These are phyloP conservation scores for Scedosporium minutisporum DNA, from an alignment of 2,329 filamentous ascomycete species.

Conservation along the genomic window DNA sequence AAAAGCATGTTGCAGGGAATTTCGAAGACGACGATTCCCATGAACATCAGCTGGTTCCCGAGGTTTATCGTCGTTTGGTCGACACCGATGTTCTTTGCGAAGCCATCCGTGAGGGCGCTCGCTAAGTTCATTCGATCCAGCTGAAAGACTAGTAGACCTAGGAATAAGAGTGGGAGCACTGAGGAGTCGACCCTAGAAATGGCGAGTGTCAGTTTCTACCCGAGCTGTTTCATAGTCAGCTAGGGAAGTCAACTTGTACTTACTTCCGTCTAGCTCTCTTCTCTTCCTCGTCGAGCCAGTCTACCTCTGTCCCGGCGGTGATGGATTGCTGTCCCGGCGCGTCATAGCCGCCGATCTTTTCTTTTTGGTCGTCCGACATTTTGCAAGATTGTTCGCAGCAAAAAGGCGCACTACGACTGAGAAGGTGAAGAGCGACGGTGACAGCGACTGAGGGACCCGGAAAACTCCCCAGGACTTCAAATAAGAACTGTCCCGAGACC, in stretches of 20 bases:
- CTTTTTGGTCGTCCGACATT: not conserved
- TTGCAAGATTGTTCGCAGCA: not conserved
- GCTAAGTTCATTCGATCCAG: constrained; percentile 43
- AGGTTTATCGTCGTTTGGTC: constrained; percentile 38
- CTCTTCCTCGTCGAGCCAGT: not conserved
- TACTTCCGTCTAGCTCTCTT: not conserved
- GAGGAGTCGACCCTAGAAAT: constrained; percentile 30
- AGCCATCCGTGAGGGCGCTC: constrained; percentile 38
- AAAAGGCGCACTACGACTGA: no score
- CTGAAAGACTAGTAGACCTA: constrained; percentile 41
- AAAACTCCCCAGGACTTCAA: not conserved
- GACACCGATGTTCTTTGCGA: constrained; percentile 31
- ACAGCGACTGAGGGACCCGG: no score
- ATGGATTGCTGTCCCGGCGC: not conserved
- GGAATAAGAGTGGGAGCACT: constrained; percentile 37
- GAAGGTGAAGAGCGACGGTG: no score
- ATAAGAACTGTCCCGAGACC: not conserved
- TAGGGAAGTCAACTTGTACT: not conserved
- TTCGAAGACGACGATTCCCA: constrained; percentile 38
- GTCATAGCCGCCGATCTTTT: not conserved
- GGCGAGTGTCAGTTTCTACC: not conserved
- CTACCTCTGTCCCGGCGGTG: not conserved
- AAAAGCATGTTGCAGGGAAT: constrained; percentile 41
- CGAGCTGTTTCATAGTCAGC: not conserved
- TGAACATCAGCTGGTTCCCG: constrained; percentile 43